phyloP scores from a whole-genome alignment of 2,329 filamentous ascomycete genomes.

The Cladosporium velox region DNA sequence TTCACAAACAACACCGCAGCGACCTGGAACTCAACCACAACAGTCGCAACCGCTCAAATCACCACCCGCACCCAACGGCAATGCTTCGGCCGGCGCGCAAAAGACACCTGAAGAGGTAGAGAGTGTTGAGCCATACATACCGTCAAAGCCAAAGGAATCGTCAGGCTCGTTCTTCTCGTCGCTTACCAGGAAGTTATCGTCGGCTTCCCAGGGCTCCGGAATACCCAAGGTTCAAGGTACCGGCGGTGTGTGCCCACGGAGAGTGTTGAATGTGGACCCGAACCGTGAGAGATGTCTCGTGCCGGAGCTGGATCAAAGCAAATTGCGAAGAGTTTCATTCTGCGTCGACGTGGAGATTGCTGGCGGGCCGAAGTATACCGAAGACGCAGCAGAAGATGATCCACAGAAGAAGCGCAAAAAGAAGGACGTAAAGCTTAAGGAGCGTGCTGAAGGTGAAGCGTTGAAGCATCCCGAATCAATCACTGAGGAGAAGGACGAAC shows the following conservation, averaged over 20 bases:
- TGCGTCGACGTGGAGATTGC: conserved; percentile 98
- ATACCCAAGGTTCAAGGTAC: conserved; percentile 54
- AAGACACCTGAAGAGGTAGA: conserved; percentile 34
- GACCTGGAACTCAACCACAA: conserved; percentile 22
- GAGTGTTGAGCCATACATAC: conserved; percentile 63
- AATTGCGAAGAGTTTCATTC: conserved; percentile 85
- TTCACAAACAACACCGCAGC: conserved; percentile 29
- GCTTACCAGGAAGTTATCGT: conserved; percentile 80
- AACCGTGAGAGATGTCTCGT: conserved; percentile 78
- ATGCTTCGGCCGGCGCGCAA: conserved; percentile 40
- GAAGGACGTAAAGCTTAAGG: conserved; percentile 62
- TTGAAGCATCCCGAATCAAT: conserved; percentile 66
- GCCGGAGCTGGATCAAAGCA: conserved; percentile 74
- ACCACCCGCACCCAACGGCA: conserved; percentile 50
- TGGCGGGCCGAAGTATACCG: conserved; percentile 72
- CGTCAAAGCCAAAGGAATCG: conserved; percentile 68
- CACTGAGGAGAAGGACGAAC: conserved; percentile 58
- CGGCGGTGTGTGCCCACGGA: conserved; percentile 76
- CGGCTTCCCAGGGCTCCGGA: conserved; percentile 49
- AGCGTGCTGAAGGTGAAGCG: conserved; percentile 73
- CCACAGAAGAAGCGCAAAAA: conserved; percentile 54
- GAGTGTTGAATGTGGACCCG: conserved; percentile 80
- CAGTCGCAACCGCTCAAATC: conserved; percentile 21
- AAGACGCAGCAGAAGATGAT: conserved; percentile 60
- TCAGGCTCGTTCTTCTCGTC: conserved; percentile 75